Conservation (phyloP, 129 eudicot species). For the Logfia minima region DNA sequence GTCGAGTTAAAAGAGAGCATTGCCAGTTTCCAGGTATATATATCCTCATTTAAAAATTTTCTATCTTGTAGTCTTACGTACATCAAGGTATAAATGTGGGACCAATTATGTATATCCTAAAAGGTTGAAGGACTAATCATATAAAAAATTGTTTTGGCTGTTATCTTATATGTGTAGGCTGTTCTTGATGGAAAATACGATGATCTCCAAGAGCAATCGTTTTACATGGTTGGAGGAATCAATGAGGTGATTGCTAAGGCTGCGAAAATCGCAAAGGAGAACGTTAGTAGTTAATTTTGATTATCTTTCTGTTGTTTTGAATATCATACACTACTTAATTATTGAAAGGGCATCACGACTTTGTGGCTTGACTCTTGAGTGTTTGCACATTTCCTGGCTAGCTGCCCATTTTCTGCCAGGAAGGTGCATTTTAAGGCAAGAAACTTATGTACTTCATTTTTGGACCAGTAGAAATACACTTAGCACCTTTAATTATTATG, state of each 20-base stretch:
- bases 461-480: conserved; percentile 29
- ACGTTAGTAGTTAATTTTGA: conserved; percentile 33
- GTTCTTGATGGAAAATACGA: conserved; percentile 91
- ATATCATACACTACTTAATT: neutral
- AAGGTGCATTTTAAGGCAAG: conserved; percentile 28
- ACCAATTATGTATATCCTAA: too few species aligned
- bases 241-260: conserved; percentile 94
- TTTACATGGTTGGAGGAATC: conserved; percentile 97
- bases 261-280: conserved; percentile 75
- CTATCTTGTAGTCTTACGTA: too few species aligned
- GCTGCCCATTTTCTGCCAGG: conserved; percentile 21
- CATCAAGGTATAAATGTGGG: neutral
- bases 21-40: conserved; percentile 81
- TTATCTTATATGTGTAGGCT: conserved; percentile 49
- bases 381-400: conserved; percentile 12
- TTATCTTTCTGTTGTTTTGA: neutral
- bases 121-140: neutral
- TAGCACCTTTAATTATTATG: conserved; percentile 2
- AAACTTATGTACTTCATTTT: conserved; percentile 24
- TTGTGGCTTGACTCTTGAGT: conserved; percentile 28
- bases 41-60: too few species aligned
- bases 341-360: conserved; percentile 26
- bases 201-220: conserved; percentile 84
- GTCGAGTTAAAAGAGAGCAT: conserved; percentile 94
- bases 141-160: neutral